phyloP scores from a whole-genome alignment of 208 protist genomes.

The Trypanosoma brucei region DNA sequence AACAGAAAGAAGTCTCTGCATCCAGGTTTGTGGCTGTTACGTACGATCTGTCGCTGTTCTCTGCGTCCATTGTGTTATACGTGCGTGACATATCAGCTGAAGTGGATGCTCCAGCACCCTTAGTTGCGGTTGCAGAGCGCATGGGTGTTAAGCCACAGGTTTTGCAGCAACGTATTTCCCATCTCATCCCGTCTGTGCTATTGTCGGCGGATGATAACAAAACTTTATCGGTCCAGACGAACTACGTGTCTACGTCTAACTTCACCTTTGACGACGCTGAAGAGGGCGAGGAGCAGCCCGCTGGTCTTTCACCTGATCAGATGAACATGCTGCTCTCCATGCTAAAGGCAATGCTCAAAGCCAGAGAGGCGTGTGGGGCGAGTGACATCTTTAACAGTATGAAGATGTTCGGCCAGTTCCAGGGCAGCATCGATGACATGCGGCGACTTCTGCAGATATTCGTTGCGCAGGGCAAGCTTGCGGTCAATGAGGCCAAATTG shows the following conservation, averaged over 20 bases:
- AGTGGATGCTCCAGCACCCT: slow-evolving; percentile 20
- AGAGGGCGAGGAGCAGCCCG: slow-evolving; percentile 33
- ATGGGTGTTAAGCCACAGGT: slow-evolving; percentile 20
- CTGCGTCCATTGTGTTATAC: slow-evolving; percentile 67
- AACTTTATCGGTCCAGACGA: slow-evolving; percentile 35
- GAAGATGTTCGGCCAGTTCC: slow-evolving; percentile 72
- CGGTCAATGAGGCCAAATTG: slow-evolving; percentile 48
- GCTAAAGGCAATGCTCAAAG: slow-evolving; percentile 62
- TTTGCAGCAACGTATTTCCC: slow-evolving; percentile 18
- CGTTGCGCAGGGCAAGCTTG: slow-evolving; percentile 42
- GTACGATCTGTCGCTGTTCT: slow-evolving; percentile 61
- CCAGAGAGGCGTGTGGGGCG: slow-evolving; percentile 35
- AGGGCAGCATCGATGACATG: slow-evolving; percentile 48
- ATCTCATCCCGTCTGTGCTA: slow-evolving; percentile 23
- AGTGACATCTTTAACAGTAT: slow-evolving; percentile 82
- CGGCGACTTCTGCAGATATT: slow-evolving; percentile 66
- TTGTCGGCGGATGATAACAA: slow-evolving; percentile 23
- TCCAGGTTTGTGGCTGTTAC: slow-evolving; percentile 25
- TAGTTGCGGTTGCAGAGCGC: slow-evolving; percentile 24
- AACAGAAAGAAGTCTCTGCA: slow-evolving; percentile 39
- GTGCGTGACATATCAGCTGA: slow-evolving; percentile 42
- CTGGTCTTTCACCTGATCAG: slow-evolving; percentile 53
- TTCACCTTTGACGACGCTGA: slow-evolving; percentile 34
- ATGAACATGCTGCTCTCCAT: slow-evolving; percentile 61
- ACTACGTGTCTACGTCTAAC: slow-evolving; percentile 24